Percentiles rank a stretch among this genome's conserved stretches.
Evolutionary conservation across 805 yeast genomes (phyloP).

Genomic region (Hermanozyma aechmeae): DNA sequence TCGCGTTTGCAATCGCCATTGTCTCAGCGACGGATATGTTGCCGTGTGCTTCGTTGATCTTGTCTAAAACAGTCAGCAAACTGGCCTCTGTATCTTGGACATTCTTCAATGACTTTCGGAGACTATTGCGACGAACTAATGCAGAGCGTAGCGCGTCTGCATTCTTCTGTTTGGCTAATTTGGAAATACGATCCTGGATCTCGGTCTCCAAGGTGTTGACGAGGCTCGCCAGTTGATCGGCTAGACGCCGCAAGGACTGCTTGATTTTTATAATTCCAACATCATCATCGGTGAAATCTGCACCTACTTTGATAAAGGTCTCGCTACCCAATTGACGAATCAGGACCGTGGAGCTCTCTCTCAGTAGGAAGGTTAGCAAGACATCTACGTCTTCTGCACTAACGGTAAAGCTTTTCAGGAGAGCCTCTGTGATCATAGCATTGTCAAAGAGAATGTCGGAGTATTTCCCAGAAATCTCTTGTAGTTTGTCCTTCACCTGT

Average conservation of each 20-base stretch:
- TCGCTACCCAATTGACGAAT: too few relatives aligned
- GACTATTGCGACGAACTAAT: neutral
- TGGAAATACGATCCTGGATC: neutral
- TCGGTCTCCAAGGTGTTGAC: neutral
- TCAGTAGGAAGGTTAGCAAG: too few relatives aligned
- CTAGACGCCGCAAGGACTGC: neutral
- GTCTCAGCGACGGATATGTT: constrained; percentile 17
- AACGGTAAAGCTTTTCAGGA: too few relatives aligned
- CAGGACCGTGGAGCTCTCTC: too few relatives aligned
- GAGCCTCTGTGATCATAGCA: too few relatives aligned
- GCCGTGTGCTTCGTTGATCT: constrained; percentile 26
- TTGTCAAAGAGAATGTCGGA: too few relatives aligned
- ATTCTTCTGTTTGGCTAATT: neutral
- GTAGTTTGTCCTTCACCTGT: too few relatives aligned
- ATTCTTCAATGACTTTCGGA: constrained; percentile 9
- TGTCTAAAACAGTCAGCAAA: constrained; percentile 15
- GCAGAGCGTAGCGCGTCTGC: neutral
- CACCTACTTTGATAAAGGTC: neutral
- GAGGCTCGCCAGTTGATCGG: neutral
- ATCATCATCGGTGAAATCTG: constrained; percentile 17
- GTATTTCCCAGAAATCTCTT: too few relatives aligned
- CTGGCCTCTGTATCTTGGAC: constrained; percentile 11
- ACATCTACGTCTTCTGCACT: too few relatives aligned
- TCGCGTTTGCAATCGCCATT: constrained; percentile 15
- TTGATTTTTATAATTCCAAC: constrained; percentile 20